Evolutionary conservation across 768 basidiomycete genomes (phyloP).

Genomic region (Amanita rubescens): DNA sequence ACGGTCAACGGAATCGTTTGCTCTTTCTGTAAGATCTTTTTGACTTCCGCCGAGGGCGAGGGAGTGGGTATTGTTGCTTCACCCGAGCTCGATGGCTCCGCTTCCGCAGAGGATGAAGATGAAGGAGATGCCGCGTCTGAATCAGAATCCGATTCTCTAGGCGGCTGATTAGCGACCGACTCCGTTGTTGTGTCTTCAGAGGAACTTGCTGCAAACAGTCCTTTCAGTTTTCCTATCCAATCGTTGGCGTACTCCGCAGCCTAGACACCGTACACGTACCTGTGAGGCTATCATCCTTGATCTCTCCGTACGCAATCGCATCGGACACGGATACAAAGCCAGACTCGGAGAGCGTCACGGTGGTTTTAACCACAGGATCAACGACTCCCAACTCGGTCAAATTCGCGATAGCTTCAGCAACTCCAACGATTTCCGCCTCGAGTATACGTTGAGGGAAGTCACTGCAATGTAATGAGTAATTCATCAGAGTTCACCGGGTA

Average conservation of each 20-base stretch:
- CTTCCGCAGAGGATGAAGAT: conserved; percentile 24
- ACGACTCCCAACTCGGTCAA: conserved; percentile 74
- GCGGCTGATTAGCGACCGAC: conserved; percentile 35
- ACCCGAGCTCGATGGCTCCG: conserved; percentile 10
- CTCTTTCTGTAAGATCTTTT: conserved; percentile 36
- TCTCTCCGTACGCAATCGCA: conserved; percentile 72
- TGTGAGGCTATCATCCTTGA: conserved; percentile 72
- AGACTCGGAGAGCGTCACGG: conserved; percentile 75
- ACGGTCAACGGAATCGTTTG: conserved; percentile 66
- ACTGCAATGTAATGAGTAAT: conserved; percentile 27
- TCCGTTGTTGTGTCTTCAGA: conserved; percentile 30
- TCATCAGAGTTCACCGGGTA: neutral
- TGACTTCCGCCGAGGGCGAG: conserved; percentile 28
- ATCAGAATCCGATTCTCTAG: conserved; percentile 25
- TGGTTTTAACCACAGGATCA: conserved; percentile 84
- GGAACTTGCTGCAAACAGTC: conserved; percentile 60
- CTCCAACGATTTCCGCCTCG: conserved; percentile 64
- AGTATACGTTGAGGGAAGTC: conserved; percentile 70
- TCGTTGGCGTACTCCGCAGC: neutral
- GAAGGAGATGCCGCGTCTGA: conserved; percentile 25
- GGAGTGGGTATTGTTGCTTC: conserved; percentile 29
- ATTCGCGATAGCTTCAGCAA: conserved; percentile 72
- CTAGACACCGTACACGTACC: conserved; percentile 34
- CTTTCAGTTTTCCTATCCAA: conserved; percentile 72
- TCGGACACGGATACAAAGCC: conserved; percentile 79